Percentiles rank a stretch among this genome's conserved stretches.
Evolutionary conservation across 768 basidiomycete species (phyloP).

Genomic region (Termitomyces sp.): DNA sequence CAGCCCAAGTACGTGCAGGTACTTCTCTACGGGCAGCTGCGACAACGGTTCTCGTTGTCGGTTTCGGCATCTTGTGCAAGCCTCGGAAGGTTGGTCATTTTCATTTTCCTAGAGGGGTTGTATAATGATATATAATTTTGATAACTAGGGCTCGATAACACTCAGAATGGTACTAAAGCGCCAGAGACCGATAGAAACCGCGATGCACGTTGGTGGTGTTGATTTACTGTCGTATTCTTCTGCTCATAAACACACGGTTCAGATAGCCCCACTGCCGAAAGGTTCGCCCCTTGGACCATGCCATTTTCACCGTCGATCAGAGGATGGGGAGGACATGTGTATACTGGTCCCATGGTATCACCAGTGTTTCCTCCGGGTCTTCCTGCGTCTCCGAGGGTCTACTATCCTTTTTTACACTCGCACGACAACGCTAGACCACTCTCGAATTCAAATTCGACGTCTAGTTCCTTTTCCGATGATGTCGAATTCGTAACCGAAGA

Average conservation of each 20-base stretch:
- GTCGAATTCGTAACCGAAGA: conserved; percentile 29
- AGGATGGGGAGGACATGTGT: conserved; percentile 1
- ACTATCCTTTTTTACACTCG: conserved; percentile 9
- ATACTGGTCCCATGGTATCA: conserved; percentile 1
- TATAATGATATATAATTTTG: neutral
- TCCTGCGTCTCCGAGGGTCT: conserved; percentile 1
- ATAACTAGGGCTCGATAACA: neutral
- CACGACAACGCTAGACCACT: conserved; percentile 7
- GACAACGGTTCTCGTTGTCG: conserved; percentile 30
- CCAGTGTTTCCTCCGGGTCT: conserved; percentile 7
- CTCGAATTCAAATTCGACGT: conserved; percentile 12
- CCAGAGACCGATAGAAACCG: neutral
- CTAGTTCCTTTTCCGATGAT: conserved; percentile 23
- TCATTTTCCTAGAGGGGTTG: neutral
- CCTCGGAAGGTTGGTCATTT: conserved; percentile 9
- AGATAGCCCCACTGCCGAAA: neutral
- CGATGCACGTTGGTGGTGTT: neutral
- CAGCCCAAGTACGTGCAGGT: conserved; percentile 24
- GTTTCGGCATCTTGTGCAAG: conserved; percentile 26
- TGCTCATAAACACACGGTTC: neutral
- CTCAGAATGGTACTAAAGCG: neutral
- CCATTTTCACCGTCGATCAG: conserved; percentile 1
- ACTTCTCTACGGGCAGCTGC: conserved; percentile 30
- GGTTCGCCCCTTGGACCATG: neutral
- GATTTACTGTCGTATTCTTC: neutral